Percentiles rank a stretch among this genome's conserved stretches.
phyloP scores from a whole-genome alignment of 176 grass and related monocot species.

The Lolium perenne region DNA sequence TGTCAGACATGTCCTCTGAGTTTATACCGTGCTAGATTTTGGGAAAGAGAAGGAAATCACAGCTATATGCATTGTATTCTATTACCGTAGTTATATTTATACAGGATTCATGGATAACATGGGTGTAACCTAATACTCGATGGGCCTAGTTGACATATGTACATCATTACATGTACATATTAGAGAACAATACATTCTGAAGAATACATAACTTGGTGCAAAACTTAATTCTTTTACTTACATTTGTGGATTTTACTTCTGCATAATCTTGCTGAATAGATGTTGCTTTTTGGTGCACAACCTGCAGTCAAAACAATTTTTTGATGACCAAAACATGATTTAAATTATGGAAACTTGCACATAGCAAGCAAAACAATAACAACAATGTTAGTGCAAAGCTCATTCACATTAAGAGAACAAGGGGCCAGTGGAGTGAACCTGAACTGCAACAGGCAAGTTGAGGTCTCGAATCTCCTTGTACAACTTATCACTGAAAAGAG shows the following conservation, averaged over 20 bases:
- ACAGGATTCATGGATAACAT: conserved; percentile 6
- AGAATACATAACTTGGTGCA: background rate
- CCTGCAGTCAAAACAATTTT: conserved; percentile 56
- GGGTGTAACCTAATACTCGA: background rate
- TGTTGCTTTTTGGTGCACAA: conserved; percentile 89
- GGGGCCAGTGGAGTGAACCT: conserved; percentile 51
- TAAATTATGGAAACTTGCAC: conserved; percentile 10
- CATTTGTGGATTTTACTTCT: conserved; percentile 88
- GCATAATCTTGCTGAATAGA: conserved; percentile 94
- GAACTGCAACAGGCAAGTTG: conserved; percentile 94
- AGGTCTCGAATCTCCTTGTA: conserved; percentile 96
- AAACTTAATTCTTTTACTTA: conserved; percentile 44
- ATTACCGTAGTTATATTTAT: background rate
- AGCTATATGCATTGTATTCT: conserved; percentile 4
- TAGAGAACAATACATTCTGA: conserved; percentile 13
- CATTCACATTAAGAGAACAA: background rate
- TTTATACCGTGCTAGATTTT: conserved; percentile 1
- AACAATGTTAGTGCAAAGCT: conserved; percentile 13
- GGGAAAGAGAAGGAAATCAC: background rate
- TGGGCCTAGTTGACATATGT: conserved; percentile 3
- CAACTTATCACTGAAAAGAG: conserved; percentile 80
- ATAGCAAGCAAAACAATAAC: conserved; percentile 26
- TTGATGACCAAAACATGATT: background rate
- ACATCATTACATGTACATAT: background rate
- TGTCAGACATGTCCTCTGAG: background rate